These are phyloP conservation scores for Phytophthora citrophthora DNA, from an alignment of 352 stramenopile genomes.

Conservation along the genomic window DNA sequence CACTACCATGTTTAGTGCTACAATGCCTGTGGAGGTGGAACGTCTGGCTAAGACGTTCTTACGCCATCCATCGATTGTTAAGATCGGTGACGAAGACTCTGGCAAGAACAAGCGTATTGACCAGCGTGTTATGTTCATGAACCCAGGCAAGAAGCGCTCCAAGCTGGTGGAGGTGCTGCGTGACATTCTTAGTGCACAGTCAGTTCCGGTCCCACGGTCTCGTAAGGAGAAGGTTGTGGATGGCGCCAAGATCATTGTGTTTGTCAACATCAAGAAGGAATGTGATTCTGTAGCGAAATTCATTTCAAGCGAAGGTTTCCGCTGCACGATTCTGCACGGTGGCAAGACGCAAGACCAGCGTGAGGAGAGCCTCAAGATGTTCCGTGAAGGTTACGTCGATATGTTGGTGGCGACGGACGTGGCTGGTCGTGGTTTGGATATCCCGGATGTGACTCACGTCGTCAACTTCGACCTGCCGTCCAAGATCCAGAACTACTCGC, in stretches of 20 bases:
- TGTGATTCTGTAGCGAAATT: conserved; percentile 95
- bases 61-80: conserved; percentile 96
- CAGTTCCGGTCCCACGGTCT: conserved; percentile 44
- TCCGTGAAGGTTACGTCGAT: conserved; percentile 89
- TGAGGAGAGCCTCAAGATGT: conserved; percentile 92
- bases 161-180: conserved; percentile 87
- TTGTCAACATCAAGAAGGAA: conserved; percentile 99
- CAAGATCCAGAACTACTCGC: conserved; percentile 98
- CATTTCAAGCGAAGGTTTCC: conserved; percentile 91
- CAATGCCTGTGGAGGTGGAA: conserved; percentile 98
- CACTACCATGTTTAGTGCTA: conserved; percentile 99
- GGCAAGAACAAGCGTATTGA: conserved; percentile 99
- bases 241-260: conserved; percentile 98
- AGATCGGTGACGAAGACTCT: conserved; percentile 97
- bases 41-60: conserved; percentile 97
- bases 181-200: conserved; percentile 81
- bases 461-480: conserved; percentile 99
- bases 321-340: conserved; percentile 95
- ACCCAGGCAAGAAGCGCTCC: conserved; percentile 90
- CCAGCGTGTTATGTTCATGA: conserved; percentile 96
- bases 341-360: conserved; percentile 97
- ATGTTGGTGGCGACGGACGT: conserved; percentile 95
- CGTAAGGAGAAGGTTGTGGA: conserved; percentile 79
- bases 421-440: conserved; percentile 97
- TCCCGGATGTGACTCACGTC: conserved; percentile 98